Base-by-base conservation (phyloP, 345 rosid genomes). In the Citrus medica region DNA sequence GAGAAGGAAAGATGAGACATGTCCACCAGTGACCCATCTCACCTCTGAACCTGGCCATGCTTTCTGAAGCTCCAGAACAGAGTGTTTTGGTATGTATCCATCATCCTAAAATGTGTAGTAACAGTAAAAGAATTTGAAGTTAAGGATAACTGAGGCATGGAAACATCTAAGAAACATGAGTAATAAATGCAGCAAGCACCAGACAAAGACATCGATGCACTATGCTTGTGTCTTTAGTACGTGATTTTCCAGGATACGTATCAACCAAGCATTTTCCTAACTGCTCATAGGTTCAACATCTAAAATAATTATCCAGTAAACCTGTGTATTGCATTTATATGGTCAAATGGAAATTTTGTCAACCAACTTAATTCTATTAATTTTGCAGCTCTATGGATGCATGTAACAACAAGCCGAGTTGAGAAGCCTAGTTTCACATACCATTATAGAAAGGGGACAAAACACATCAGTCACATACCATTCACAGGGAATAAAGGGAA, bases 1-100 rank as follows among this genome's bases (percentile, higher is more conserved):
- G 33, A 96, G 93, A 69, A 96, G 73, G 85, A 92, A 90, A 27
- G 99, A 94, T 0, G 98, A 94, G 55, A 96, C 98, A 66, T 96
- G 99, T 27, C 99, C 99, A 2, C 98, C 98, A 1, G 93, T 92
- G 22, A 96, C 98, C 99, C 99, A 96, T 84, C 99, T 90, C 84
- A 96, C 98, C 84, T 96, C 99, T 63, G 99, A 96, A 40, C 99
- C 97, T 12, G 98, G 98, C 99, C 99, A 94, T 19, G 98, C 98
- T 84, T 96, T 96, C 73, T 96, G 93, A 79, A 96, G 98, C 89
- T 92, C 98, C 87, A 92, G 70, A 75, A 92, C 98, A 0, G 99
- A 96, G 86, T 94, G 95, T 68, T 91, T 92, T 3, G 99, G 99
- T 74, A 96, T 92, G 87, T 96, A 96, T 32, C 97, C 99, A 76